A percentile compares a stretch with the other conserved stretches of the same genome.
Conservation (phyloP, 2,329 filamentous ascomycete species). For the Grosmannia serpens region DNA sequence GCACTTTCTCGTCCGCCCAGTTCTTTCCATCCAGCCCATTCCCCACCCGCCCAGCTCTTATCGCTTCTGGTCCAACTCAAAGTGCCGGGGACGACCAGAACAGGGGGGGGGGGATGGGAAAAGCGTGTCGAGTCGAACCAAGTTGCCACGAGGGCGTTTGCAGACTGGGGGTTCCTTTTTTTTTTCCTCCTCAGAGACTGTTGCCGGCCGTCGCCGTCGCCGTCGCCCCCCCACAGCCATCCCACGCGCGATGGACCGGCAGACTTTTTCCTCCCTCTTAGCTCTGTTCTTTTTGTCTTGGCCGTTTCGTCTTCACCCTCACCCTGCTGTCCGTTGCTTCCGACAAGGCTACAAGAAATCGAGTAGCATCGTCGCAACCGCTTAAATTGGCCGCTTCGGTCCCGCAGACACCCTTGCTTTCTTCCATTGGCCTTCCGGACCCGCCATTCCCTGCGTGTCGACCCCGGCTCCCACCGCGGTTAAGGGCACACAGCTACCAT, state of each 20-base stretch:
- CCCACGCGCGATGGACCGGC: neutral
- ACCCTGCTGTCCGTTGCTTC: neutral
- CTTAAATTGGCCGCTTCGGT: neutral
- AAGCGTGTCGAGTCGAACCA: too few relatives aligned
- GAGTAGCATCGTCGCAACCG: neutral
- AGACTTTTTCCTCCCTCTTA: neutral
- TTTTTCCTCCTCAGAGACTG: neutral
- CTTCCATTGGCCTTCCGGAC: neutral
- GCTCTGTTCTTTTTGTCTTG: neutral
- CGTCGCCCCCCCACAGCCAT: neutral
- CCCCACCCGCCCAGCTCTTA: too few relatives aligned
- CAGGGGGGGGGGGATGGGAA: too few relatives aligned
- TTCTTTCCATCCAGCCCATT: too few relatives aligned
- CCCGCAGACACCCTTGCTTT: neutral
- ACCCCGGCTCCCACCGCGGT: too few relatives aligned
- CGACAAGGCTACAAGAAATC: neutral
- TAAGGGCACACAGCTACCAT: neutral
- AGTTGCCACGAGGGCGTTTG: too few relatives aligned
- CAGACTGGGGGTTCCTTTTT: too few relatives aligned
- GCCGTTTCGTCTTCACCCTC: neutral
- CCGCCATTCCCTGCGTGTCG: neutral
- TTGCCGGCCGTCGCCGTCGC: neutral
- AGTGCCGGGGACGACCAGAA: too few relatives aligned
- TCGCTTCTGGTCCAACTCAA: too few relatives aligned
- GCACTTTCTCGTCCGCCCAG: too few relatives aligned